These are phyloP conservation scores for Populus davidiana DNA, from an alignment of 345 rosid genomes.

Conservation along the genomic window DNA sequence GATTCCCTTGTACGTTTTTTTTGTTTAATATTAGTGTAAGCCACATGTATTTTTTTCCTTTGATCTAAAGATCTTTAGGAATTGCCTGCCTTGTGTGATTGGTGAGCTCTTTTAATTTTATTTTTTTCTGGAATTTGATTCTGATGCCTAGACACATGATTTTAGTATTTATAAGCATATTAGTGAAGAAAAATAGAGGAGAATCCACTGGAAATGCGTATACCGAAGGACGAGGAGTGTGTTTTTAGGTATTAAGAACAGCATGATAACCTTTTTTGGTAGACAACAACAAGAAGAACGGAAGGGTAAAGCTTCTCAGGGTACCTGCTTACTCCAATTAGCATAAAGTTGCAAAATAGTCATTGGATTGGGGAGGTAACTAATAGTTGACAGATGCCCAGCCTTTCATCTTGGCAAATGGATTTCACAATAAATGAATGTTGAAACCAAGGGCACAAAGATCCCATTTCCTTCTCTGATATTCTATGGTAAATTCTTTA, in stretches of 20 bases:
- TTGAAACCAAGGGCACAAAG: background rate
- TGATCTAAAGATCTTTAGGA: background rate
- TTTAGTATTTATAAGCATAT: background rate
- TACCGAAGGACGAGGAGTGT: too few species aligned
- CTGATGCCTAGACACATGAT: background rate
- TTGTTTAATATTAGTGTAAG: background rate
- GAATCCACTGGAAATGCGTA: background rate
- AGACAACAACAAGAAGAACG: too few species aligned
- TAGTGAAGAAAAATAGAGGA: background rate
- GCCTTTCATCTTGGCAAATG: background rate
- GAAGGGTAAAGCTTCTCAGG: background rate
- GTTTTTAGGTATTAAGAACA: background rate
- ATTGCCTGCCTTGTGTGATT: background rate
- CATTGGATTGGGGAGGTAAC: background rate
- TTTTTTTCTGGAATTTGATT: background rate
- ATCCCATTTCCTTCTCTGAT: too few species aligned
- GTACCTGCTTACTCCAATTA: background rate
- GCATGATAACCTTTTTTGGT: too few species aligned
- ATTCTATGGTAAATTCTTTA: too few species aligned
- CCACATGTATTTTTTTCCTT: background rate
- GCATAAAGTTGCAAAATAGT: background rate
- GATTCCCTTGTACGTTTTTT: constrained; percentile 58
- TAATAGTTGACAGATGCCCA: too few species aligned
- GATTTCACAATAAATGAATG: background rate
- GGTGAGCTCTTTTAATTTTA: background rate